Evolutionary conservation across 1,139 yeast species (phyloP).

Genomic region (Saccharomyces hybrid): DNA sequence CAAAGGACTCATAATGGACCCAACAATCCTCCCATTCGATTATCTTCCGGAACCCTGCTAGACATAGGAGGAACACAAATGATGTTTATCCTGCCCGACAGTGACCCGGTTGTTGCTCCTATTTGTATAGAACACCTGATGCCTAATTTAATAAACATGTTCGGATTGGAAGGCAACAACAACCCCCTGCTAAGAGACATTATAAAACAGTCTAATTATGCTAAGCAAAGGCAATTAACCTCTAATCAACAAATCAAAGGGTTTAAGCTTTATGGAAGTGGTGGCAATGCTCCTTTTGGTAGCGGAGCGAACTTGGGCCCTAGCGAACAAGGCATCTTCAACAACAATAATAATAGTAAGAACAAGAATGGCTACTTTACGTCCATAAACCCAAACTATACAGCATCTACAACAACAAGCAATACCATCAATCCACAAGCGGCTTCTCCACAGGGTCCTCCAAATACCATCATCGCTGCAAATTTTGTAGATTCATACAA

Average conservation of each 20-base stretch:
- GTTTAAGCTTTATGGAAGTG: conserved; percentile 30
- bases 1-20: conserved; percentile 45
- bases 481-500: conserved; percentile 7
- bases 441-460: neutral
- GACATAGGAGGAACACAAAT: conserved; percentile 97
- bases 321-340: neutral
- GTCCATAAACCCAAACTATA: neutral
- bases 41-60: conserved; percentile 77
- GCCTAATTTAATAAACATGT: conserved; percentile 25
- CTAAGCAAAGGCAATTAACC: conserved; percentile 3
- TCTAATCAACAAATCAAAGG: conserved; percentile 17
- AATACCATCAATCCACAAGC: neutral
- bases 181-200: conserved; percentile 21
- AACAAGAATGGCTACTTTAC: neutral
- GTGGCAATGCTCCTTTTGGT: conserved; percentile 3
- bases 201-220: conserved; percentile 14
- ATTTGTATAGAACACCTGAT: conserved; percentile 40
- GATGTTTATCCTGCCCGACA: conserved; percentile 96
- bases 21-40: conserved; percentile 40
- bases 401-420: neutral
- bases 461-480: conserved; percentile 2
- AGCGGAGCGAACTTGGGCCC: neutral
- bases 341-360: neutral
- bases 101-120: conserved; percentile 60
- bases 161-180: conserved; percentile 17